Percentiles rank a stretch among this genome's conserved stretches.
Conservation (phyloP, 345 rosid genomes). For the Salix viminalis region DNA sequence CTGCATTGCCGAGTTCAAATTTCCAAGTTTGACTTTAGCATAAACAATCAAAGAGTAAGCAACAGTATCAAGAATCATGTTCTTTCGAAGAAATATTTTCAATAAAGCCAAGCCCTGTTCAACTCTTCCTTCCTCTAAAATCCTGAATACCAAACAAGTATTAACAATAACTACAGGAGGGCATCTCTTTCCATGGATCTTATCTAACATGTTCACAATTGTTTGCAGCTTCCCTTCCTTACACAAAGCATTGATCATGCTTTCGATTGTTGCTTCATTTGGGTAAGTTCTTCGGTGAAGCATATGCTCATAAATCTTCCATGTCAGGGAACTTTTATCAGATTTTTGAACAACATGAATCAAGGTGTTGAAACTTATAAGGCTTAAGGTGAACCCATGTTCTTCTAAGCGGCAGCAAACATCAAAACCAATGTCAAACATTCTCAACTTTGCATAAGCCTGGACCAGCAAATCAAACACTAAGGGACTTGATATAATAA, state of each 20-base stretch:
- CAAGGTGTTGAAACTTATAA: slow-evolving; percentile 51
- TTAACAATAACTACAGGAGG: slow-evolving; percentile 59
- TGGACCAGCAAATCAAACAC: slow-evolving; percentile 70
- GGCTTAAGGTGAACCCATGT: slow-evolving; percentile 47
- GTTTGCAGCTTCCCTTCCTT: slow-evolving; percentile 63
- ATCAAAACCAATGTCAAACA: slow-evolving; percentile 52
- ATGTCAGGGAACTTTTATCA: slow-evolving; percentile 39
- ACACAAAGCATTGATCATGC: slow-evolving; percentile 58
- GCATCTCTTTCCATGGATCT: slow-evolving; percentile 65
- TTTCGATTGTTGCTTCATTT: slow-evolving; percentile 39
- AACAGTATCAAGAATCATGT: slow-evolving; percentile 58
- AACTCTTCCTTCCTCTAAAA: slow-evolving; percentile 48
- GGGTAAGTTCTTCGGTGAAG: slow-evolving; percentile 47
- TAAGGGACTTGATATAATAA: slow-evolving; percentile 37
- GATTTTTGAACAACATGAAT: slow-evolving; percentile 58
- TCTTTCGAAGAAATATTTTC: slow-evolving; percentile 68
- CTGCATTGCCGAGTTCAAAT: slow-evolving; percentile 44
- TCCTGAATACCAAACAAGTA: slow-evolving; percentile 45
- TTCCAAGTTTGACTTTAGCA: slow-evolving; percentile 39
- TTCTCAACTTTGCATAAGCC: slow-evolving; percentile 58
- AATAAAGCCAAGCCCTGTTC: slow-evolving; percentile 46
- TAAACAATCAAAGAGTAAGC: slow-evolving; percentile 61
- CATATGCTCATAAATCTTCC: slow-evolving; percentile 71
- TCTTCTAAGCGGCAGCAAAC: slow-evolving; percentile 43
- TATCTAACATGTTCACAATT: slow-evolving; percentile 49